phyloP scores from a whole-genome alignment of 1,139 yeast species.

The Spathaspora sp. region DNA sequence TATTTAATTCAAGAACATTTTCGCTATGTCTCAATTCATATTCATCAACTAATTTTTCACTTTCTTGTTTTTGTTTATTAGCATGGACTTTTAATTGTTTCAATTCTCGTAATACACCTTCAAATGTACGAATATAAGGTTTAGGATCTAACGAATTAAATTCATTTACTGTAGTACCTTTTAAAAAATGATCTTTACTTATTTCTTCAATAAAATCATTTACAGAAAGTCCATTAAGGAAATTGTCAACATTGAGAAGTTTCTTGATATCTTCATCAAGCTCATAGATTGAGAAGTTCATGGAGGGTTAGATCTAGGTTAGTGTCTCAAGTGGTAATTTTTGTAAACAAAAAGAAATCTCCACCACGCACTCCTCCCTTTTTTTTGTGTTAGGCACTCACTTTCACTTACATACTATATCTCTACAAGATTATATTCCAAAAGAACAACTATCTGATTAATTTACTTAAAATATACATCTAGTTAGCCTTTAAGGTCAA shows the following conservation, averaged over 20 bases:
- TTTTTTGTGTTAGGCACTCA: too few species aligned
- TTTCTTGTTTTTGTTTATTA: constrained; percentile 40
- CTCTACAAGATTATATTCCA: not conserved
- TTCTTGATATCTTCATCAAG: constrained; percentile 72
- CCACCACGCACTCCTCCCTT: not conserved
- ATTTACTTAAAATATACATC: constrained; percentile 4
- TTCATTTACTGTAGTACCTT: constrained; percentile 55
- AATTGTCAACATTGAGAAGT: constrained; percentile 68
- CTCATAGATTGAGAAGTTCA: constrained; percentile 49
- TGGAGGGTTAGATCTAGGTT: constrained; percentile 12
- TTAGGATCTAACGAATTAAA: constrained; percentile 76
- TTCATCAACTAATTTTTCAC: constrained; percentile 58
- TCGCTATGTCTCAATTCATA: constrained; percentile 67
- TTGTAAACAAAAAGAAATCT: constrained; percentile 1
- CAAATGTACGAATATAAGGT: constrained; percentile 92
- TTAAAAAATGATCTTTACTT: constrained; percentile 65
- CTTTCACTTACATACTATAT: not conserved
- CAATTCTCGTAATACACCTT: constrained; percentile 74
- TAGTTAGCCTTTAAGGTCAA: constrained; percentile 74
- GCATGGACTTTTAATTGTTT: constrained; percentile 60
- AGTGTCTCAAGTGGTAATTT: too few species aligned
- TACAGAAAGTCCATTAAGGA: constrained; percentile 67
- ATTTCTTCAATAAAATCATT: constrained; percentile 83
- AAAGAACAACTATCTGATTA: not conserved
- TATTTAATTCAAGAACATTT: constrained; percentile 58